Evolutionary conservation across 2,329 filamentous ascomycete genomes (phyloP).

Genomic region (Dactylonectria estremocensis): DNA sequence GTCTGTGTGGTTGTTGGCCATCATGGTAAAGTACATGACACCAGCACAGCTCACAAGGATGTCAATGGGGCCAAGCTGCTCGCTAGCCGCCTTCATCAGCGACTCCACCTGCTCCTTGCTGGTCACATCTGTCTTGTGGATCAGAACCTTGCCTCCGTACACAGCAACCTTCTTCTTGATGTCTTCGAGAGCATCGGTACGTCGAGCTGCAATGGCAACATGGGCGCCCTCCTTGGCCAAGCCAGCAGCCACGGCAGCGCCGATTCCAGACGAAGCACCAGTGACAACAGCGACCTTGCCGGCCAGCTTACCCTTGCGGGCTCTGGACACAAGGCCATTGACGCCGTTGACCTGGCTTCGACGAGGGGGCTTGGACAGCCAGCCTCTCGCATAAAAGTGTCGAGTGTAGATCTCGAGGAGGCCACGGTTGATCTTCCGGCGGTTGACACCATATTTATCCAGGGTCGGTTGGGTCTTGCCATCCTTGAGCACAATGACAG

Average conservation of each 20-base stretch:
- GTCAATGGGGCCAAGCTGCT: constrained; percentile 80
- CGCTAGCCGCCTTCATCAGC: constrained; percentile 71
- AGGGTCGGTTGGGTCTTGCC: constrained; percentile 75
- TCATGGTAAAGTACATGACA: constrained; percentile 93
- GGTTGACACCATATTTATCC: constrained; percentile 66
- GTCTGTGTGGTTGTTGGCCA: constrained; percentile 80
- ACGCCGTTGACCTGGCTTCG: constrained; percentile 56
- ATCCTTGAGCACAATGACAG: constrained; percentile 82
- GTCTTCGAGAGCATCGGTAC: constrained; percentile 76
- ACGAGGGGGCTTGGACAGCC: constrained; percentile 76
- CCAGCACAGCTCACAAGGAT: constrained; percentile 86
- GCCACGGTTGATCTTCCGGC: constrained; percentile 78
- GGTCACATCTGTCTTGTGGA: constrained; percentile 81
- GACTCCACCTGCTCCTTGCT: constrained; percentile 75
- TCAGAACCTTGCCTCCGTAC: constrained; percentile 76
- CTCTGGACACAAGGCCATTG: constrained; percentile 43
- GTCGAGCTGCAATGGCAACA: constrained; percentile 80
- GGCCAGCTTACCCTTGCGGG: constrained; percentile 70
- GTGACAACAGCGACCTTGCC: constrained; percentile 84
- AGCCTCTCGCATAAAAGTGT: constrained; percentile 85
- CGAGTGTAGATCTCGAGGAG: constrained; percentile 85
- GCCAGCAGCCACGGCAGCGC: constrained; percentile 79
- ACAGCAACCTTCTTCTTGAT: constrained; percentile 73
- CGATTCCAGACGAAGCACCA: constrained; percentile 85
- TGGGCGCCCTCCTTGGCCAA: constrained; percentile 80